Conservation (phyloP, 305 asterid species). For the Fraxinus velutina region DNA sequence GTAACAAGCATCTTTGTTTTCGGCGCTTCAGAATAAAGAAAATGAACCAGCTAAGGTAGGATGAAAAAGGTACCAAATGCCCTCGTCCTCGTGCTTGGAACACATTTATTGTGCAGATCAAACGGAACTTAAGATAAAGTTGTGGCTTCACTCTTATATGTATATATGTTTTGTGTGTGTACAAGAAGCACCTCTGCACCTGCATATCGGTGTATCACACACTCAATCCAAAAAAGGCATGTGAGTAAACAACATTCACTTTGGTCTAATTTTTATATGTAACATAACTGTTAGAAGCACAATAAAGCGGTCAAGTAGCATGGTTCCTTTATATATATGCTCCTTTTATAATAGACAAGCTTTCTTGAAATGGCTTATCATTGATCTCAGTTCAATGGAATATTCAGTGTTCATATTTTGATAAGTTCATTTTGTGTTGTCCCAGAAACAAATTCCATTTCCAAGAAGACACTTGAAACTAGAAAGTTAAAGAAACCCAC, state of each 20-base stretch:
- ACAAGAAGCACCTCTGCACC: background rate
- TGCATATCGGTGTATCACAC: background rate
- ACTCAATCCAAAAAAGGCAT: background rate
- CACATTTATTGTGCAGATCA: constrained; percentile 10
- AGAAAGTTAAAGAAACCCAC: background rate
- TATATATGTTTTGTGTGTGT: background rate
- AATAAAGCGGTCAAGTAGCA: background rate
- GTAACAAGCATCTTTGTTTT: background rate
- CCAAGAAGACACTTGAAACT: background rate
- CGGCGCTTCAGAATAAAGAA: background rate
- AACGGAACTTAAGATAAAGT: constrained; percentile 26
- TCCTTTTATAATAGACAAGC: background rate
- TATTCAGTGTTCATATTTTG: background rate
- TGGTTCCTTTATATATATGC: background rate
- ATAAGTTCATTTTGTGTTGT: background rate
- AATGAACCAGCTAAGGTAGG: constrained; percentile 12
- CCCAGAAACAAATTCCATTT: background rate
- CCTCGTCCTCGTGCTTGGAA: constrained; percentile 1
- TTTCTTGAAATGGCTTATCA: background rate
- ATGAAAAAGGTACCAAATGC: background rate
- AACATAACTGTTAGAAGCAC: background rate
- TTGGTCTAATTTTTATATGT: background rate
- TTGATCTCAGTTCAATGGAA: background rate
- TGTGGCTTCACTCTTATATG: constrained; percentile 10
- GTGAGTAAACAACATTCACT: background rate